These are phyloP conservation scores for Tuber umbilicatum DNA, from an alignment of 495 filamentous ascomycete species.

Conservation along the genomic window DNA sequence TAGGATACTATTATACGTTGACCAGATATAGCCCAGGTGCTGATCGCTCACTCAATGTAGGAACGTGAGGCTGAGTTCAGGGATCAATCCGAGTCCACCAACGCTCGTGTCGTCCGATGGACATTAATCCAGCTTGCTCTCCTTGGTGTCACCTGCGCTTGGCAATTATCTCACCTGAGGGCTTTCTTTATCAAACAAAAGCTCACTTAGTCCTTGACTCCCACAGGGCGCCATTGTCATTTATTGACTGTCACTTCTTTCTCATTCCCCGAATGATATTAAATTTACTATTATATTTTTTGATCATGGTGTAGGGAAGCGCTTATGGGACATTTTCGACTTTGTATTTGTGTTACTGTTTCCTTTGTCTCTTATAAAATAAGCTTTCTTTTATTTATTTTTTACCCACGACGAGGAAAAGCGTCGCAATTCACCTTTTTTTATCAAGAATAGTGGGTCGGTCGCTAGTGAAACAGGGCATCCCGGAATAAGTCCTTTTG, in stretches of 20 bases:
- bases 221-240: not conserved
- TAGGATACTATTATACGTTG: slow-evolving; percentile 47
- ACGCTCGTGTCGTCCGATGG: slow-evolving; percentile 89
- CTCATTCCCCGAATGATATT: not conserved
- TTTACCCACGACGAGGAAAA: not conserved
- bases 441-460: not conserved
- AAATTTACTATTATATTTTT: not conserved
- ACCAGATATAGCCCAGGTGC: not conserved
- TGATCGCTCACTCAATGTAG: slow-evolving; percentile 45
- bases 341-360: not conserved
- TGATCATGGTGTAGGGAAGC: not conserved
- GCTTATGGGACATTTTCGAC: not conserved
- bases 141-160: slow-evolving; percentile 86
- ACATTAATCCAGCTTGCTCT: slow-evolving; percentile 81
- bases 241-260: not conserved
- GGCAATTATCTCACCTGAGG: slow-evolving; percentile 91
- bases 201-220: slow-evolving; percentile 56
- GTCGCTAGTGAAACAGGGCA: no score
- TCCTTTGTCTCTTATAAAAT: not conserved
- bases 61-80: slow-evolving; percentile 97
- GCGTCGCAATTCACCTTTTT: not conserved
- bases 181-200: slow-evolving; percentile 99
- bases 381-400: not conserved
- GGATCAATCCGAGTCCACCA: slow-evolving; percentile 91
- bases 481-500: not conserved